Conservation (phyloP, 495 filamentous ascomycete species). For the Penicillium verhagenii region DNA sequence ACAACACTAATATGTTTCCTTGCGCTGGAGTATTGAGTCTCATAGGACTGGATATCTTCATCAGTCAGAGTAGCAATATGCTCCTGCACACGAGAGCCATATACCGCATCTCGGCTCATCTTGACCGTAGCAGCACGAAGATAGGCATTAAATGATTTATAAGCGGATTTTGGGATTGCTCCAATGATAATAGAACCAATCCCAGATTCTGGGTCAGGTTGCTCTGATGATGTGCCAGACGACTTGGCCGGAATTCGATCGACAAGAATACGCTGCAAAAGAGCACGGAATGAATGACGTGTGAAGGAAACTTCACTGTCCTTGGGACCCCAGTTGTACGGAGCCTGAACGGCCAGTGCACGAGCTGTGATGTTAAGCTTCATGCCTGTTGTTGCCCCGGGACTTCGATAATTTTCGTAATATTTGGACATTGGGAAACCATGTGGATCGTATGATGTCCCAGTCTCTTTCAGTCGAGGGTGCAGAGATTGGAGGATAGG, state of each 20-base stretch:
- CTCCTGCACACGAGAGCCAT: conserved; percentile 54
- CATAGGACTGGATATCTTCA: conserved; percentile 70
- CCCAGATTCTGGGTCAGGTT: conserved; percentile 17
- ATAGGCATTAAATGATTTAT: conserved; percentile 72
- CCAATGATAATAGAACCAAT: conserved; percentile 71
- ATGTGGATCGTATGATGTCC: conserved; percentile 70
- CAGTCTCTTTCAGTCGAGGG: conserved; percentile 55
- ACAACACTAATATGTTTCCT: conserved; percentile 84
- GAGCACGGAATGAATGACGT: conserved; percentile 87
- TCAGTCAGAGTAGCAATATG: conserved; percentile 66
- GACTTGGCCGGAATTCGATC: conserved; percentile 72
- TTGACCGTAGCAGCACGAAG: conserved; percentile 77
- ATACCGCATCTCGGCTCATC: conserved; percentile 57
- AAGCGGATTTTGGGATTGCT: conserved; percentile 75
- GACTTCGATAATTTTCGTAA: conserved; percentile 53
- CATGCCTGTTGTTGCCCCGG: conserved; percentile 49
- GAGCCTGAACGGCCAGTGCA: conserved; percentile 96
- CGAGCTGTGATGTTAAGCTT: conserved; percentile 92
- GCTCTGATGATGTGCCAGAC: conserved; percentile 30
- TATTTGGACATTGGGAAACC: conserved; percentile 89
- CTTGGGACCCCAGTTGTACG: conserved; percentile 80
- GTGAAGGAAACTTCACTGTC: conserved; percentile 89
- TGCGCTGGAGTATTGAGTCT: conserved; percentile 54
- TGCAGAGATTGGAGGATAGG: conserved; percentile 61
- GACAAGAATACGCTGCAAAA: conserved; percentile 85